Conservation (phyloP, 768 basidiomycete genomes). For the Serendipita sp. region DNA sequence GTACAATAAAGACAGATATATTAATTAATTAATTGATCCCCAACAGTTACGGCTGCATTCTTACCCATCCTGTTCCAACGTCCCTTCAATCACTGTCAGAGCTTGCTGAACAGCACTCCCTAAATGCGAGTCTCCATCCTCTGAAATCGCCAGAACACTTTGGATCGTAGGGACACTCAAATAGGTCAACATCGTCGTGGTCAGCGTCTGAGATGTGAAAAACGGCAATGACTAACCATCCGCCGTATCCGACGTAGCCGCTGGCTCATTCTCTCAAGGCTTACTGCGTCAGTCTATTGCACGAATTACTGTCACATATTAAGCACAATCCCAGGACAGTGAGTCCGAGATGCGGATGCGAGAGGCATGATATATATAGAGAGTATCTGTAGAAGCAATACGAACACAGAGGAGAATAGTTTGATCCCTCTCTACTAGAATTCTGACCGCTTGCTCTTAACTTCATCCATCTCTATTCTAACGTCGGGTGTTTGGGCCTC, state of each 20-base stretch:
- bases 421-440: background rate
- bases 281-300: background rate
- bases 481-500: background rate
- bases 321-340: background rate
- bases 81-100: constrained; percentile 60
- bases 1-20: no score
- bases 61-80: constrained; percentile 67
- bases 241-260: background rate
- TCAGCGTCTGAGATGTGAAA: background rate
- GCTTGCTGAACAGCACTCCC: constrained; percentile 47
- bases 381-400: no score
- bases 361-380: background rate
- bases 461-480: background rate
- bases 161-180: background rate
- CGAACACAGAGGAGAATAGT: no score
- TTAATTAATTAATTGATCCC: background rate
- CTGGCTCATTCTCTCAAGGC: background rate
- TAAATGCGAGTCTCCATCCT: background rate
- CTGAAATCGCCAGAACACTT: background rate
- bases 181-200: background rate
- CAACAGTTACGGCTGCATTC: constrained; percentile 17
- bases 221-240: background rate
- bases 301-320: background rate
- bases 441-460: background rate
- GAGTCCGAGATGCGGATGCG: background rate